phyloP scores from a whole-genome alignment of 257 asterid species.

The Hygrophila difformis region DNA sequence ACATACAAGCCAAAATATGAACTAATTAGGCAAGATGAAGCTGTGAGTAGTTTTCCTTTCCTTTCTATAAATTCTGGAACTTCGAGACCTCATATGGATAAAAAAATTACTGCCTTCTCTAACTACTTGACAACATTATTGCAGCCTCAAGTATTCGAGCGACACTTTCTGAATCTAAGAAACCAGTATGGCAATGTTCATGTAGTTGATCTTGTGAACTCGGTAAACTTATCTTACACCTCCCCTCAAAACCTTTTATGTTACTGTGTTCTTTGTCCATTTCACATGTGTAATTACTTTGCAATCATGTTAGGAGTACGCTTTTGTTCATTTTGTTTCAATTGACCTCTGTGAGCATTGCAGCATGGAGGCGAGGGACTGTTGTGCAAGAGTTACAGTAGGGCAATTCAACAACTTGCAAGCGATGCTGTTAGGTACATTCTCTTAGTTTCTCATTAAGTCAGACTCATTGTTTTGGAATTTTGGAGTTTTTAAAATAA shows the following conservation, averaged over 20 bases:
- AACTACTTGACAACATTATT: constrained; percentile 9
- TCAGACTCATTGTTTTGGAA: too few relatives aligned
- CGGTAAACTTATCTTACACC: constrained; percentile 28
- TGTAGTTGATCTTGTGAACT: constrained; percentile 74
- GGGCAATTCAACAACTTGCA: constrained; percentile 50
- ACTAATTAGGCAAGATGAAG: constrained; percentile 49
- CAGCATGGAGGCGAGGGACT: constrained; percentile 92
- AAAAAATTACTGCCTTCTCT: constrained; percentile 7
- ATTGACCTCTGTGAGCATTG: constrained; percentile 8
- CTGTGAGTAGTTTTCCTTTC: constrained; percentile 42
- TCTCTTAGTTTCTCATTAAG: constrained; percentile 8
- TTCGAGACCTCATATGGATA: not conserved
- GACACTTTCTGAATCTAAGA: constrained; percentile 69
- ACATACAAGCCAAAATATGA: constrained; percentile 82
- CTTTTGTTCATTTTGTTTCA: too few relatives aligned
- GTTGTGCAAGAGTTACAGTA: constrained; percentile 50
- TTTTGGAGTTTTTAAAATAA: too few relatives aligned
- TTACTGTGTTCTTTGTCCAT: too few relatives aligned
- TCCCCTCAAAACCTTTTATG: not conserved
- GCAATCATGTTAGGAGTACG: too few relatives aligned
- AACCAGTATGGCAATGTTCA: constrained; percentile 81
- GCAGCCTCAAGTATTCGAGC: constrained; percentile 77
- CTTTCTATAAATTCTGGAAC: constrained; percentile 1
- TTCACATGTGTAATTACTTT: too few relatives aligned
- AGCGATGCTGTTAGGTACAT: constrained; percentile 66